Evolutionary conservation across 768 basidiomycete species (phyloP).

Genomic region (Botryobasidium botryosum): DNA sequence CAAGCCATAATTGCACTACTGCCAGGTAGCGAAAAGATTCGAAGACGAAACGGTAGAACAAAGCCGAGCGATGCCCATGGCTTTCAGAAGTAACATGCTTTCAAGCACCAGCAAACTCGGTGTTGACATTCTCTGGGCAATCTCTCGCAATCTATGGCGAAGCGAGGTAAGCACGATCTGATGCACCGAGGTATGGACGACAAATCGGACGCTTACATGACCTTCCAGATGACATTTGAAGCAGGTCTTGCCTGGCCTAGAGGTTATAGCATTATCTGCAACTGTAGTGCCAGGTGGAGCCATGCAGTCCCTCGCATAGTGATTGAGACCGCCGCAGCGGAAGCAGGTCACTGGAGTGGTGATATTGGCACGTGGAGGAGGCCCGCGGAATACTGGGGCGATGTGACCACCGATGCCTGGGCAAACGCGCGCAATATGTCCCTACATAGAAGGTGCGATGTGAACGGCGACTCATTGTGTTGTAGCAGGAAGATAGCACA

Average conservation of each 20-base stretch:
- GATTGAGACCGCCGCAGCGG: slow-evolving; percentile 77
- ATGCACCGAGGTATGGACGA: background rate
- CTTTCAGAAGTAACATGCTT: too few relatives aligned
- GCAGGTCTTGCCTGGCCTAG: too few relatives aligned
- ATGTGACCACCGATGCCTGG: slow-evolving; percentile 22
- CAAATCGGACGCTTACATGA: slow-evolving; percentile 55
- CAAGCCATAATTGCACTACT: too few relatives aligned
- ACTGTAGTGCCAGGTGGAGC: slow-evolving; percentile 46
- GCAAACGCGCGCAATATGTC: slow-evolving; percentile 68
- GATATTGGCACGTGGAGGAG: background rate
- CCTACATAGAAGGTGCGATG: slow-evolving; percentile 50
- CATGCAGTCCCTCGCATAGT: slow-evolving; percentile 56
- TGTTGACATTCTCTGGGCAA: slow-evolving; percentile 8
- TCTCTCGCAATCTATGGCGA: slow-evolving; percentile 3
- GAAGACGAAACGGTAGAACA: too few relatives aligned
- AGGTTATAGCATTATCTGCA: slow-evolving; percentile 37
- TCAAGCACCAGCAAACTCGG: too few relatives aligned
- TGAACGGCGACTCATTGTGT: background rate
- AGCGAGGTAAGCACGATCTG: background rate
- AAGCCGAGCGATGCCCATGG: too few relatives aligned
- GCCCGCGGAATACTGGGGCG: background rate
- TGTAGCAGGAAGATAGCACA: slow-evolving; percentile 1
- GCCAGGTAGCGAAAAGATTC: too few relatives aligned
- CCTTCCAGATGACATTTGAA: slow-evolving; percentile 82
- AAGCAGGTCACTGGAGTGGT: slow-evolving; percentile 60